Evolutionary conservation across 495 filamentous ascomycete species (phyloP).

Genomic region (Clohesyomyces aquaticus): DNA sequence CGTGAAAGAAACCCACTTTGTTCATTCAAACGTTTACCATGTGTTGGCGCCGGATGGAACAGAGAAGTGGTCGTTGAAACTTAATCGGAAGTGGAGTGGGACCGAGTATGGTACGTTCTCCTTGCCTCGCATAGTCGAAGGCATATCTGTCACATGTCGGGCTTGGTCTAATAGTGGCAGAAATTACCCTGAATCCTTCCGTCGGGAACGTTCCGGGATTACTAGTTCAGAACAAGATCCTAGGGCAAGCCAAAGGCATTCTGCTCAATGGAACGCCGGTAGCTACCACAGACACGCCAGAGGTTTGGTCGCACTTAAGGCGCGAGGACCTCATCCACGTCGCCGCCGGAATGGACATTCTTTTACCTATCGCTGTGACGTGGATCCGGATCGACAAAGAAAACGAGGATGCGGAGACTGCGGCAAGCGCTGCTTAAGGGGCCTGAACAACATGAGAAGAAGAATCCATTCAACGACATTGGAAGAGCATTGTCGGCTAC

Average conservation of each 20-base stretch:
- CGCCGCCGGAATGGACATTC: constrained; percentile 15
- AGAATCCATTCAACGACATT: too few species aligned
- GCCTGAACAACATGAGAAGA: too few species aligned
- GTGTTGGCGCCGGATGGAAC: background rate
- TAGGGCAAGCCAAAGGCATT: constrained; percentile 7
- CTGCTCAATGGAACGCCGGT: constrained; percentile 1
- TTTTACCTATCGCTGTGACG: constrained; percentile 5
- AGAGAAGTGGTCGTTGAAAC: constrained; percentile 2
- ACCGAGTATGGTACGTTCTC: constrained; percentile 6
- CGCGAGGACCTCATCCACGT: constrained; percentile 2
- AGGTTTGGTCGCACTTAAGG: background rate
- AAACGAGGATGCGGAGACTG: background rate
- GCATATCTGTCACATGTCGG: background rate
- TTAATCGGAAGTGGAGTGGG: background rate
- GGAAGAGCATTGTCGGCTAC: too few species aligned
- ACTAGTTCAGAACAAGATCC: background rate
- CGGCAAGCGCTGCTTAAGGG: background rate
- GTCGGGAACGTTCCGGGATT: background rate
- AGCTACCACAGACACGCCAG: background rate
- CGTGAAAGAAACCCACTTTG: background rate
- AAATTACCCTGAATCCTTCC: background rate
- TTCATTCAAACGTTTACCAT: background rate
- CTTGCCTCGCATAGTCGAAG: too few species aligned
- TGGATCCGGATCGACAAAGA: constrained; percentile 10
- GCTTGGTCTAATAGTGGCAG: background rate